Conservation (phyloP, 192 early-diverging fungal genomes). For the Phlyctochytrium bullatum region DNA sequence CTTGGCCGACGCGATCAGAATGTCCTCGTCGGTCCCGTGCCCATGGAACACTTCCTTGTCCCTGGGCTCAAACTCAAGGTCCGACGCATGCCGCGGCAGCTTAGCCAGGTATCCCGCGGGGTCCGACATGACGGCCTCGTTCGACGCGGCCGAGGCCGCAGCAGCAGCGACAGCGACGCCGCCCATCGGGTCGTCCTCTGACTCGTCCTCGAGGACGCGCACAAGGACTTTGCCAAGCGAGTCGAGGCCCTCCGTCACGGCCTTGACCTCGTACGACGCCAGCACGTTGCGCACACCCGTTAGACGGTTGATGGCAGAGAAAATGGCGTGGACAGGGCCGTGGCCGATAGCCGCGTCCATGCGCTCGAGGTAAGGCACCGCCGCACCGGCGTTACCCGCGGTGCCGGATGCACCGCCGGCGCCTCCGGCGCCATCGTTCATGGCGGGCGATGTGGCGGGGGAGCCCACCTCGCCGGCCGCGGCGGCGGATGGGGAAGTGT, state of each 20-base stretch:
- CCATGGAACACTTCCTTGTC: conserved; percentile 64
- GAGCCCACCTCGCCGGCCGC: conserved; percentile 7
- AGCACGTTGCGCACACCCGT: conserved; percentile 70
- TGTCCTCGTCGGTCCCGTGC: conserved; percentile 79
- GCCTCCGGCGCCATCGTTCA: conserved; percentile 20
- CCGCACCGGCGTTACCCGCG: conserved; percentile 5
- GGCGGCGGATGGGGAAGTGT: neutral
- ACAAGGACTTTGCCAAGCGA: conserved; percentile 84
- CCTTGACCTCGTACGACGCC: conserved; percentile 82
- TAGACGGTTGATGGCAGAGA: conserved; percentile 84
- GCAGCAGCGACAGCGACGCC: no score
- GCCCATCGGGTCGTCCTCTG: no score
- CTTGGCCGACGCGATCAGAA: conserved; percentile 81
- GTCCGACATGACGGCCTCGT: conserved; percentile 19
- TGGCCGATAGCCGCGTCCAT: conserved; percentile 80
- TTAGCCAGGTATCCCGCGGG: conserved; percentile 16
- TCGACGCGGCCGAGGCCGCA: conserved; percentile 15
- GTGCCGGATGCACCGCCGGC: conserved; percentile 20
- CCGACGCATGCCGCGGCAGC: conserved; percentile 8
- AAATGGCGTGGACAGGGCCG: conserved; percentile 88
- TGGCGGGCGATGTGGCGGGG: no score
- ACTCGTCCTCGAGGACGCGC: conserved; percentile 49
- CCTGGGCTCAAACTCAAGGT: conserved; percentile 15
- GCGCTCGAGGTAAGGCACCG: conserved; percentile 30
- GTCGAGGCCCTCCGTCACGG: conserved; percentile 84